phyloP scores from a whole-genome alignment of 2,329 filamentous ascomycete genomes.

The Alternaria sp. region DNA sequence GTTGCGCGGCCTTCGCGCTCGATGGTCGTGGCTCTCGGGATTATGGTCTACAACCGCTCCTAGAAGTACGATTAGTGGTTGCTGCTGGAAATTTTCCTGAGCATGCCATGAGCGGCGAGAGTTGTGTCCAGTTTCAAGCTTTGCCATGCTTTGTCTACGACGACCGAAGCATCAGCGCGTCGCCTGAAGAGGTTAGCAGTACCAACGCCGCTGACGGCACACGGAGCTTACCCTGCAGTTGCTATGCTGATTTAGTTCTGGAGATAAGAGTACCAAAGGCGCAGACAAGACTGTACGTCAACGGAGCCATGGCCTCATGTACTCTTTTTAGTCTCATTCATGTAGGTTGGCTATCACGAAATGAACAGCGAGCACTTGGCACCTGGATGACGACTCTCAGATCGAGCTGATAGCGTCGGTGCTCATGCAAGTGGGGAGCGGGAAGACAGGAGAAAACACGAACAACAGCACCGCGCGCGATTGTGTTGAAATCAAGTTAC shows the following conservation, averaged over 20 bases:
- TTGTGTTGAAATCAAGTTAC: neutral
- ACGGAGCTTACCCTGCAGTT: slow-evolving; percentile 13
- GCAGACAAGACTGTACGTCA: neutral
- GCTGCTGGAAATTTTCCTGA: neutral
- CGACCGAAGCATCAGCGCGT: slow-evolving; percentile 11
- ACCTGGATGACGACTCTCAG: neutral
- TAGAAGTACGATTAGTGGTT: neutral
- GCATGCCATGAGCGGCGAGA: neutral
- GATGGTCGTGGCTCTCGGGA: neutral
- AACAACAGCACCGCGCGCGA: slow-evolving; percentile 6
- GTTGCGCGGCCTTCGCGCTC: neutral
- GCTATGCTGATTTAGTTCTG: neutral
- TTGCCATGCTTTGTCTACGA: slow-evolving; percentile 21
- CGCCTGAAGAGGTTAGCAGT: slow-evolving; percentile 5
- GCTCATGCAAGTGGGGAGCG: neutral
- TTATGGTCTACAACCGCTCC: neutral
- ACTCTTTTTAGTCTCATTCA: neutral
- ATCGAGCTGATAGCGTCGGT: neutral
- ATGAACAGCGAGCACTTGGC: neutral
- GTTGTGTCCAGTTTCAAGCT: slow-evolving; percentile 16
- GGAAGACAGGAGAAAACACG: neutral
- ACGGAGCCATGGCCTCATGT: neutral
- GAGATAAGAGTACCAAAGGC: neutral
- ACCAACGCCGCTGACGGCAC: slow-evolving; percentile 7
- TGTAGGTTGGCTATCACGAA: neutral